Conservation (phyloP, 108 stramenopile genomes). For the Fistulifera solaris region DNA sequence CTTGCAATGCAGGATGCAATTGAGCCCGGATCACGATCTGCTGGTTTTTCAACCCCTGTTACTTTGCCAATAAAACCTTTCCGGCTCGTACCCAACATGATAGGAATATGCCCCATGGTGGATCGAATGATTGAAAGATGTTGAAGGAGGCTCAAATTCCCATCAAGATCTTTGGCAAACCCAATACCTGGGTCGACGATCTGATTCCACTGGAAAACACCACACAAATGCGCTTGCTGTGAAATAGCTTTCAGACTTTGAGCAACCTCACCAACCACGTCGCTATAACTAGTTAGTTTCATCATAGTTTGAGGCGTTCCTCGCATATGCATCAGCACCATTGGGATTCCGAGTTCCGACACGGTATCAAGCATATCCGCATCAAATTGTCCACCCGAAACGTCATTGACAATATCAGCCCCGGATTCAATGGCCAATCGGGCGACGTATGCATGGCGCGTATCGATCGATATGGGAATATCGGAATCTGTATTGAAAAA, state of each 20-base stretch:
- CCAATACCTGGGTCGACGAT: conserved; percentile 94
- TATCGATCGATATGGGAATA: conserved; percentile 91
- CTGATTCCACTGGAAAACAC: conserved; percentile 81
- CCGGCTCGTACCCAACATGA: conserved; percentile 86
- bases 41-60: conserved; percentile 46
- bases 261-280: conserved; percentile 69
- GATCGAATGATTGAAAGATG: conserved; percentile 29
- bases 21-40: conserved; percentile 76
- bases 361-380: conserved; percentile 79
- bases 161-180: conserved; percentile 83
- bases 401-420: conserved; percentile 94
- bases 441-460: conserved; percentile 83
- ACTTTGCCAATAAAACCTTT: conserved; percentile 91
- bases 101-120: conserved; percentile 31
- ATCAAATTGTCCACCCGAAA: conserved; percentile 88
- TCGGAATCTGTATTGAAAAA: conserved; percentile 28
- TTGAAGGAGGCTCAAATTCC: conserved; percentile 71
- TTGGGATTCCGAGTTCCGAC: conserved; percentile 67
- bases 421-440: conserved; percentile 81
- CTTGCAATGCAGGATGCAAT: conserved; percentile 69
- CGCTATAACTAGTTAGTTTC: conserved; percentile 49
- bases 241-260: conserved; percentile 45
- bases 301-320: conserved; percentile 91
- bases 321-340: conserved; percentile 94
- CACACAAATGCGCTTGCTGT: conserved; percentile 55